These are phyloP conservation scores for Vitis hybrid DNA, from an alignment of 177 flowering plant species.

Conservation along the genomic window DNA sequence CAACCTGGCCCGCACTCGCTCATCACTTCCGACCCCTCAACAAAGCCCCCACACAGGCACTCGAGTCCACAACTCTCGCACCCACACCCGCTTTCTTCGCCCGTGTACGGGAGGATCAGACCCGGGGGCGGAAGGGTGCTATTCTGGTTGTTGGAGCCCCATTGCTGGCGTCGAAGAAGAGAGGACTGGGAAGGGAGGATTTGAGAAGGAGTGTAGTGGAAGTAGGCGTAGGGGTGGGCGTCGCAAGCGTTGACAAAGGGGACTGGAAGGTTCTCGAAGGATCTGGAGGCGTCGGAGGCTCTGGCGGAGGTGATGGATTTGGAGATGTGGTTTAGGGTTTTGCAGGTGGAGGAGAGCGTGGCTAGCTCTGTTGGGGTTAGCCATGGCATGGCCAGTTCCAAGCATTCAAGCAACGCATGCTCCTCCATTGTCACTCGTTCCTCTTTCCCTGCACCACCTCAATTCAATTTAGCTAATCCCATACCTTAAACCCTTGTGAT, in stretches of 20 bases:
- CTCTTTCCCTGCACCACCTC: too few species aligned
- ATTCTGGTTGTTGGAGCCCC: slow-evolving; percentile 23
- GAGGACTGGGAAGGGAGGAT: slow-evolving; percentile 6
- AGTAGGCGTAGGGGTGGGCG: slow-evolving; percentile 33
- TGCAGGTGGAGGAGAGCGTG: too few species aligned
- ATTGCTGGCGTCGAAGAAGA: slow-evolving; percentile 21
- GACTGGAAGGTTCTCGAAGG: slow-evolving; percentile 43
- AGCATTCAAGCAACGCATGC: too few species aligned
- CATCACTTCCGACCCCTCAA: slow-evolving; percentile 24
- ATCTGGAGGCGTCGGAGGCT: slow-evolving; percentile 49
- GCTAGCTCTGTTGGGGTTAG: too few species aligned
- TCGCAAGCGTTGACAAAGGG: slow-evolving; percentile 43
- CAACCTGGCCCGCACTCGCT: slow-evolving; percentile 79
- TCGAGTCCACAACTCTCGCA: slow-evolving; percentile 36
- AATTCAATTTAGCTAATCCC: neutral
- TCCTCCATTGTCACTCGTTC: too few species aligned
- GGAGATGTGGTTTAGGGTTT: slow-evolving; percentile 14
- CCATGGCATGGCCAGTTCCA: too few species aligned
- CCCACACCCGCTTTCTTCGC: slow-evolving; percentile 41
- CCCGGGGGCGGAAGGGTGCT: neutral
- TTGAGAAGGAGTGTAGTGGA: slow-evolving; percentile 35
- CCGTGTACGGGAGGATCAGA: neutral
- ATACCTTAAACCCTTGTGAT: neutral
- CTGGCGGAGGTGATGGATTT: slow-evolving; percentile 32
- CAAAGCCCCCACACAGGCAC: slow-evolving; percentile 44